Evolutionary conservation across 768 basidiomycete genomes (phyloP).

Genomic region (Leucosporidium scottii): DNA sequence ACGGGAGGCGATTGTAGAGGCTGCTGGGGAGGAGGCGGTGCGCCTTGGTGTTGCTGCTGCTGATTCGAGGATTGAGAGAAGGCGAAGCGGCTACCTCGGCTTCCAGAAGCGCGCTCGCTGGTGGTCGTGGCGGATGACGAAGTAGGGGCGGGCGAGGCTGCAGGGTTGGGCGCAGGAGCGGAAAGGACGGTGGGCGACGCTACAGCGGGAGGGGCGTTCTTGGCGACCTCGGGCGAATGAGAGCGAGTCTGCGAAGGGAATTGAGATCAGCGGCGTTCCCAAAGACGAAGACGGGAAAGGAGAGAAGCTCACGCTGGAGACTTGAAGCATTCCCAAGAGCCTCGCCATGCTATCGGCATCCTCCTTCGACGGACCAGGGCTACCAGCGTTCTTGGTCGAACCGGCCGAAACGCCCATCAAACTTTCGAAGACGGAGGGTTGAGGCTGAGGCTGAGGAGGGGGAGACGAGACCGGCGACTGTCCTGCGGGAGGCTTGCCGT

Average conservation of each 20-base stretch:
- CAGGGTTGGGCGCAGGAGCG: neutral
- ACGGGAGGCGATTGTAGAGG: neutral
- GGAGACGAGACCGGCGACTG: slow-evolving; percentile 4
- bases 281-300: neutral
- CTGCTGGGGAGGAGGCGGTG: neutral
- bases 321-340: slow-evolving; percentile 30
- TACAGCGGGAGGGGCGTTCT: neutral
- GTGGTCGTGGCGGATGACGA: neutral
- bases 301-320: slow-evolving; percentile 8
- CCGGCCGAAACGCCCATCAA: slow-evolving; percentile 12
- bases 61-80: neutral
- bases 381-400: neutral
- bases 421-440: slow-evolving; percentile 22
- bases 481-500: slow-evolving; percentile 18
- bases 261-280: neutral
- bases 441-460: neutral
- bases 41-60: neutral
- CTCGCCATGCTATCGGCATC: slow-evolving; percentile 28
- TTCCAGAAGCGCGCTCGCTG: neutral
- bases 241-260: slow-evolving; percentile 2
- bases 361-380: slow-evolving; percentile 22
- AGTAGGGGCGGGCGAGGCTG: neutral
- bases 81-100: slow-evolving; percentile 3
- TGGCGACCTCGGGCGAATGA: neutral
- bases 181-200: neutral